A percentile compares a stretch with the other conserved stretches of the same genome.
Conservation (phyloP, 1,139 yeast species). For the Diutina siamensis region DNA sequence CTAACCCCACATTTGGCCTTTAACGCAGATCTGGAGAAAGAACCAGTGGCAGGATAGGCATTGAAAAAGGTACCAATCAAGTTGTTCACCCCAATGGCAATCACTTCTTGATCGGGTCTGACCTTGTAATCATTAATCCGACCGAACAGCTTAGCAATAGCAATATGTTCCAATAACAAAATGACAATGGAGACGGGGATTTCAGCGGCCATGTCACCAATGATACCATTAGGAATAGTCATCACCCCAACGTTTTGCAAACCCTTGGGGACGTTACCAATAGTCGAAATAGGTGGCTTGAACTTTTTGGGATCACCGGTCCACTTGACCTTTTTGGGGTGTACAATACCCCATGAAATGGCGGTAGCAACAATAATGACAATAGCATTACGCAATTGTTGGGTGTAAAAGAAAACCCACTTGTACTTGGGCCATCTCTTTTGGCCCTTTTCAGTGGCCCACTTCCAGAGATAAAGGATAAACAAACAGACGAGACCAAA, state of each 20-base stretch:
- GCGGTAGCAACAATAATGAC: constrained; percentile 70
- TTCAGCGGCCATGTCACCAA: constrained; percentile 55
- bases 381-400: constrained; percentile 72
- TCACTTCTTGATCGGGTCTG: constrained; percentile 84
- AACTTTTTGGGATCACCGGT: constrained; percentile 20
- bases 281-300: constrained; percentile 42
- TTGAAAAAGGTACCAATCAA: constrained; percentile 83
- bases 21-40: constrained; percentile 88
- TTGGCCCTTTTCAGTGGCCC: constrained; percentile 37
- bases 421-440: constrained; percentile 48
- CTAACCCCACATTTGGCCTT: constrained; percentile 93
- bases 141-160: constrained; percentile 89
- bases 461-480: constrained; percentile 59
- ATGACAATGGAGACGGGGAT: constrained; percentile 79
- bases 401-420: constrained; percentile 51
- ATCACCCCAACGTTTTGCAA: constrained; percentile 67
- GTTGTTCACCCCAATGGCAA: constrained; percentile 90
- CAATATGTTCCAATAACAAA: constrained; percentile 80
- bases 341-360: constrained; percentile 50
- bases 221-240: constrained; percentile 50
- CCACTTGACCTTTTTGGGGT: constrained; percentile 26
- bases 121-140: constrained; percentile 85
- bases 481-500: constrained; percentile 72
- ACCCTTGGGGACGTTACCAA: constrained; percentile 78
- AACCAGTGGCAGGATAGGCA: constrained; percentile 95